Conservation (phyloP, 352 stramenopile species). For the Phytophthora ohioensis region DNA sequence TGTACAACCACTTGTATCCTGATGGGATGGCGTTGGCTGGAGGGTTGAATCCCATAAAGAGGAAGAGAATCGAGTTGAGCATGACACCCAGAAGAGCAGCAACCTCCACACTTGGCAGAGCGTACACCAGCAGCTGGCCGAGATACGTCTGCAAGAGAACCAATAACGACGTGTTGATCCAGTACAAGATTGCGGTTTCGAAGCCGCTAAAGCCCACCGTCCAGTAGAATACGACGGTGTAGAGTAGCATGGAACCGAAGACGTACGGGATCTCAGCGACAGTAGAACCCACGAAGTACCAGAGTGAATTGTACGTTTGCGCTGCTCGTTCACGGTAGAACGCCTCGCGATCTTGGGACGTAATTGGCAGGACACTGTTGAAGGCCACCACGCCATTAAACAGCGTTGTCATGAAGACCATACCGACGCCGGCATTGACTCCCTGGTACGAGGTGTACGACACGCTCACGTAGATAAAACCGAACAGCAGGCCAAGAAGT, state of each 20-base stretch:
- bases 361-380: conserved; percentile 74
- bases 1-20: conserved; percentile 65
- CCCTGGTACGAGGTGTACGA: conserved; percentile 61
- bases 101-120: conserved; percentile 52
- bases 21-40: conserved; percentile 53
- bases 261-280: conserved; percentile 82
- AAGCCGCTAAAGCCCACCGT: conserved; percentile 61
- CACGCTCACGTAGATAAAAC: conserved; percentile 53
- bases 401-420: conserved; percentile 88
- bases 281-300: conserved; percentile 77
- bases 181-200: conserved; percentile 58
- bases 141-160: conserved; percentile 65
- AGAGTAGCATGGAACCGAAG: conserved; percentile 54
- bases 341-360: conserved; percentile 67
- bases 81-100: conserved; percentile 49
- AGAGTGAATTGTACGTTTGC: conserved; percentile 83
- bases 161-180: conserved; percentile 57
- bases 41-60: conserved; percentile 65
- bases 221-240: conserved; percentile 67
- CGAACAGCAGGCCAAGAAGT: conserved; percentile 46
- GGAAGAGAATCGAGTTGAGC: conserved; percentile 65
- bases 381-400: conserved; percentile 87
- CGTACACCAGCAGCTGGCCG: conserved; percentile 53
- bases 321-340: conserved; percentile 91
- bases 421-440: conserved; percentile 65